Percentiles rank a stretch among this genome's conserved stretches.
These are phyloP conservation scores for Hura crepitans DNA, from an alignment of 441 rosid genomes.

Conservation along the genomic window DNA sequence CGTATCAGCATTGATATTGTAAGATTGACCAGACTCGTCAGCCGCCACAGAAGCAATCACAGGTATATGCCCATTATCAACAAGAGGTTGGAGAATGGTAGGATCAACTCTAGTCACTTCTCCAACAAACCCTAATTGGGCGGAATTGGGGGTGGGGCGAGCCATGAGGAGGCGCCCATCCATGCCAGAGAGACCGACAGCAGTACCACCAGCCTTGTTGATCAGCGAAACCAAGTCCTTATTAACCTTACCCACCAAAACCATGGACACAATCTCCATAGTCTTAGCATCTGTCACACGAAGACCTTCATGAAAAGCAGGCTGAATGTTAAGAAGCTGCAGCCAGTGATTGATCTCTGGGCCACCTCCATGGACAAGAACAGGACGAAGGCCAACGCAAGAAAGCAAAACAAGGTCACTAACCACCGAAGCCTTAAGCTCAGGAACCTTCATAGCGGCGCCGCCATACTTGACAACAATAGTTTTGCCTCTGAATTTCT, in stretches of 20 bases:
- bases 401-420: conserved; percentile 82
- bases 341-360: conserved; percentile 86
- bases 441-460: conserved; percentile 86
- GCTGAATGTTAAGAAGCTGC: conserved; percentile 56
- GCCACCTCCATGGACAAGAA: conserved; percentile 90
- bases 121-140: conserved; percentile 73
- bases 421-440: conserved; percentile 66
- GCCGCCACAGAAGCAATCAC: conserved; percentile 90
- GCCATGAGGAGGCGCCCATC: conserved; percentile 85
- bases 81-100: conserved; percentile 49
- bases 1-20: conserved; percentile 86
- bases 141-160: conserved; percentile 64
- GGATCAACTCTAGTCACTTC: conserved; percentile 74
- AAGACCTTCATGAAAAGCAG: conserved; percentile 81
- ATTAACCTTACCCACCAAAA: conserved; percentile 76
- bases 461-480: conserved; percentile 89
- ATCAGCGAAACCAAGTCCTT: conserved; percentile 73
- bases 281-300: conserved; percentile 85
- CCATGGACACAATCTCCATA: conserved; percentile 95
- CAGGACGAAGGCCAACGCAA: conserved; percentile 84
- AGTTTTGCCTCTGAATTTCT: conserved; percentile 78
- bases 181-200: conserved; percentile 80
- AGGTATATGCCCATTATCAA: conserved; percentile 60
- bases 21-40: conserved; percentile 63
- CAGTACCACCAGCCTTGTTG: conserved; percentile 79